A percentile compares a stretch with the other conserved stretches of the same genome.
These are phyloP conservation scores for Papiliotrema fonsecae DNA, from an alignment of 1,284 basidiomycete genomes.

Conservation along the genomic window DNA sequence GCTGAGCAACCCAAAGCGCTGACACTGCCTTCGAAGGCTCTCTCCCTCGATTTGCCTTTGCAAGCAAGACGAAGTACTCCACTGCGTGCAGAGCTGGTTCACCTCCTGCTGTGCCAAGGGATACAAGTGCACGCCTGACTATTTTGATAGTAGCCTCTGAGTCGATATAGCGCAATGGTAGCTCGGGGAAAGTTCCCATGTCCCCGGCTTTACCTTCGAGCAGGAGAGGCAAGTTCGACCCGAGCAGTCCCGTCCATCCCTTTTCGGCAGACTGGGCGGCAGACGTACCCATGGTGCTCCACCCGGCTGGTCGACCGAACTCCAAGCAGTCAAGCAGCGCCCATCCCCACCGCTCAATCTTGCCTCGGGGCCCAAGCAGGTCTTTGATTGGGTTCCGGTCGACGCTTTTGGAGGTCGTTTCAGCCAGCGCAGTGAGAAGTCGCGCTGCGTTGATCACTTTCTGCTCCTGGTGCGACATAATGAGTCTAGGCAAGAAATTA, in stretches of 20 bases:
- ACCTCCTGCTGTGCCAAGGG: constrained; percentile 62
- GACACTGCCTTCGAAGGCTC: constrained; percentile 56
- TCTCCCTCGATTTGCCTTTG: constrained; percentile 36
- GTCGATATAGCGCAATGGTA: constrained; percentile 61
- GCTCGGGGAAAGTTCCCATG: constrained; percentile 27
- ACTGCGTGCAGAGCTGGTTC: constrained; percentile 66
- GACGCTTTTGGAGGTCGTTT: constrained; percentile 47
- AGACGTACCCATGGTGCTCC: constrained; percentile 43
- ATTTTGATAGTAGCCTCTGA: constrained; percentile 56
- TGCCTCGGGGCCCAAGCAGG: constrained; percentile 72
- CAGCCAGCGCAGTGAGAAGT: constrained; percentile 66
- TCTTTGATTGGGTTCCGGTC: constrained; percentile 52
- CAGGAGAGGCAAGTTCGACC: constrained; percentile 8
- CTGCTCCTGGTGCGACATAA: constrained; percentile 63
- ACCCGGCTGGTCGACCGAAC: constrained; percentile 57
- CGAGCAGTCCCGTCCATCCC: constrained; percentile 40
- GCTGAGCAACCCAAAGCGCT: constrained; percentile 75
- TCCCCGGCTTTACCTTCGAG: constrained; percentile 34
- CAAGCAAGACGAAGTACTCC: constrained; percentile 73
- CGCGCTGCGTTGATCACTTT: constrained; percentile 64
- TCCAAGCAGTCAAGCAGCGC: constrained; percentile 69
- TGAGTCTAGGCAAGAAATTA: constrained; percentile 65
- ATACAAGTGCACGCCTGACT: constrained; percentile 64
- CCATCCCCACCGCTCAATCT: constrained; percentile 86
- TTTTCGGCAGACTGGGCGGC: constrained; percentile 38